These are phyloP conservation scores for Yamadazyma trypodendri DNA, from an alignment of 1,139 yeast genomes.

Conservation along the genomic window DNA sequence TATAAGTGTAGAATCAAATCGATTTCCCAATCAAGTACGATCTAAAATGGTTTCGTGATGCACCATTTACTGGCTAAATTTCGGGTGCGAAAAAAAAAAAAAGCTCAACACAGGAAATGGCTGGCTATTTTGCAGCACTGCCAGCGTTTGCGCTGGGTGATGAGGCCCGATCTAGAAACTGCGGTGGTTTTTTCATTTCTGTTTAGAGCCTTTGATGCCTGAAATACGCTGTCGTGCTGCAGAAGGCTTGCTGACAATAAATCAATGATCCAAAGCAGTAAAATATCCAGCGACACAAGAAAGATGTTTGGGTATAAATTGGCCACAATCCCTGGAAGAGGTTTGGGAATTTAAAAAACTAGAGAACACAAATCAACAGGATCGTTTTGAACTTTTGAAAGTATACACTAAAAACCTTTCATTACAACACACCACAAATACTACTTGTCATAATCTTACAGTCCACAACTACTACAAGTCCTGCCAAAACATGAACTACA, in stretches of 20 bases:
- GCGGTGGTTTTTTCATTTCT: not conserved
- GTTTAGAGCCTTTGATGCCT: not conserved
- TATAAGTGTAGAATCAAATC: not conserved
- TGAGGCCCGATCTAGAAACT: not conserved
- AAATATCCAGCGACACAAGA: not conserved
- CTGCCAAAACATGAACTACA: slow-evolving; percentile 7
- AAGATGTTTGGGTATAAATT: not conserved
- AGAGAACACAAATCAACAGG: too few species aligned
- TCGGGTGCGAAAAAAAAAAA: slow-evolving; percentile 2
- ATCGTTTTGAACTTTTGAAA: too few species aligned
- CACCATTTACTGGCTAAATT: not conserved
- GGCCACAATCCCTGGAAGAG: not conserved
- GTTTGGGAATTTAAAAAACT: too few species aligned
- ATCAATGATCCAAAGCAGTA: not conserved
- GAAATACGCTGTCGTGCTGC: not conserved
- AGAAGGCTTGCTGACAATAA: slow-evolving; percentile 2
- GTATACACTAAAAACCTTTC: not conserved
- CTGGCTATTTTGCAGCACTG: slow-evolving; percentile 1
- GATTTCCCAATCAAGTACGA: not conserved
- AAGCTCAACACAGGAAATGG: not conserved
- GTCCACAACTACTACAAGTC: too few species aligned
- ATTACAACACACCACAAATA: too few species aligned
- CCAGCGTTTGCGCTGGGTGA: not conserved
- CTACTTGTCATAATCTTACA: too few species aligned
- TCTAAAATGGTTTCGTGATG: too few species aligned